A percentile compares a stretch with the other conserved stretches of the same genome.
Evolutionary conservation across 176 grass and related monocot species (phyloP).

Genomic region (Ampelocalamus luodianensis): DNA sequence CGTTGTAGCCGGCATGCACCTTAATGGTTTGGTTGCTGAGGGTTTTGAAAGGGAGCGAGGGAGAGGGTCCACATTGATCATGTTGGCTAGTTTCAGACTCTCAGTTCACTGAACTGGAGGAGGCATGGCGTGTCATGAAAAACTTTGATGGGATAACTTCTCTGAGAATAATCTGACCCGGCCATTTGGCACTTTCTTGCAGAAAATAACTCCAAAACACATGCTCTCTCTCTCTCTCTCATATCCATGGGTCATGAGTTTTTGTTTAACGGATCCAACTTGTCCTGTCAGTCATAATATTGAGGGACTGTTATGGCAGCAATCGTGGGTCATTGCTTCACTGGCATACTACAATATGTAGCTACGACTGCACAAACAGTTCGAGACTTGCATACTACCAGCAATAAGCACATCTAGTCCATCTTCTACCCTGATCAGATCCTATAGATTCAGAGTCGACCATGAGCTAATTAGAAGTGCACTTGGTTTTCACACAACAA

Average conservation of each 20-base stretch:
- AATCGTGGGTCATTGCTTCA: neutral
- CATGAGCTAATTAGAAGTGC: neutral
- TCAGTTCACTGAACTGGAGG: neutral
- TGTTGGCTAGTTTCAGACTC: neutral
- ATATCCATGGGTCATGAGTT: neutral
- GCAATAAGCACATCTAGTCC: neutral
- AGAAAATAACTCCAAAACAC: constrained; percentile 3
- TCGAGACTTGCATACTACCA: neutral
- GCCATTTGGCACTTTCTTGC: constrained; percentile 27
- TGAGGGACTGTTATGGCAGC: neutral
- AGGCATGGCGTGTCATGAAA: neutral
- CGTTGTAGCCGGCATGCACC: neutral
- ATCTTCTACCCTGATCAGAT: neutral
- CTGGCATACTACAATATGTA: neutral
- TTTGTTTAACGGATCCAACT: constrained; percentile 22
- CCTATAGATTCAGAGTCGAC: neutral
- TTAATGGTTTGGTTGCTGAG: constrained; percentile 29
- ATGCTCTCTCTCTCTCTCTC: neutral
- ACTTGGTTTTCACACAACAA: neutral
- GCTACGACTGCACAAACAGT: neutral
- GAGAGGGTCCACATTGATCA: neutral
- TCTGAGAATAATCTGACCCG: constrained; percentile 24
- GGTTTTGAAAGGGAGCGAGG: constrained; percentile 33
- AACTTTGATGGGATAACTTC: constrained; percentile 12
- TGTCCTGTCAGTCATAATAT: too few relatives aligned